Evolutionary conservation across 1,284 basidiomycete species (phyloP).

Genomic region (Psilocybe mexicana): DNA sequence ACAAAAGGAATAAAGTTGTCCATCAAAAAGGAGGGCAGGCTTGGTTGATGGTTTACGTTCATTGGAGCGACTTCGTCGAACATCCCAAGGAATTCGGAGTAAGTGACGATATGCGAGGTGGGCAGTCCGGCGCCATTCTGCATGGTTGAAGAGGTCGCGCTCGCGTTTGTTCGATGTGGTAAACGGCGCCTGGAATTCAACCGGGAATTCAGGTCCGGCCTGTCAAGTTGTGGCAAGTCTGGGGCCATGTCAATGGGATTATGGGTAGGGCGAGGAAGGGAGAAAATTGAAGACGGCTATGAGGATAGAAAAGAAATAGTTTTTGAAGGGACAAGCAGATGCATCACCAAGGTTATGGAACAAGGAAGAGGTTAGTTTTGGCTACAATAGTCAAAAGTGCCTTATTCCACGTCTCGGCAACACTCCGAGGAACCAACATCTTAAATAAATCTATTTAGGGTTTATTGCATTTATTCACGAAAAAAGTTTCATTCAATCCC

Average conservation of each 20-base stretch:
- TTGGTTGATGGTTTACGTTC: slow-evolving; percentile 13
- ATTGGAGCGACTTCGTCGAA: slow-evolving; percentile 17
- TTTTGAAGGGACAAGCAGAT: slow-evolving; percentile 14
- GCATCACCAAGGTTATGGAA: slow-evolving; percentile 15
- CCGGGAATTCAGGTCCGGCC: slow-evolving; percentile 24
- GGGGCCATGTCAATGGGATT: slow-evolving; percentile 3
- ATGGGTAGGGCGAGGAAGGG: background rate
- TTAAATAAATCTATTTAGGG: slow-evolving; percentile 11
- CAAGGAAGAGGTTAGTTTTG: slow-evolving; percentile 14
- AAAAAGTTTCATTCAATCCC: background rate
- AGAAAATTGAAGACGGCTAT: slow-evolving; percentile 10
- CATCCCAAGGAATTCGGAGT: slow-evolving; percentile 23
- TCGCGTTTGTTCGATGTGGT: slow-evolving; percentile 20
- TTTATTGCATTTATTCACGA: slow-evolving; percentile 11
- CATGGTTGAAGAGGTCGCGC: slow-evolving; percentile 16
- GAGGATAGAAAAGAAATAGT: slow-evolving; percentile 12
- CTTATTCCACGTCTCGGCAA: slow-evolving; percentile 19
- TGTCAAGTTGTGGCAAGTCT: slow-evolving; percentile 19
- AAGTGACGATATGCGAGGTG: slow-evolving; percentile 15
- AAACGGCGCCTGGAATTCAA: slow-evolving; percentile 23
- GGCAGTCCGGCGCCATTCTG: slow-evolving; percentile 7
- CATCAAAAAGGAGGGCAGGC: slow-evolving; percentile 17
- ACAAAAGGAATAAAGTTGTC: background rate
- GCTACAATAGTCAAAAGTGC: slow-evolving; percentile 12
- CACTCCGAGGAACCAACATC: slow-evolving; percentile 13